These are phyloP conservation scores for Apostasia shenzhenica DNA, from an alignment of 106 monocot species.

Conservation along the genomic window DNA sequence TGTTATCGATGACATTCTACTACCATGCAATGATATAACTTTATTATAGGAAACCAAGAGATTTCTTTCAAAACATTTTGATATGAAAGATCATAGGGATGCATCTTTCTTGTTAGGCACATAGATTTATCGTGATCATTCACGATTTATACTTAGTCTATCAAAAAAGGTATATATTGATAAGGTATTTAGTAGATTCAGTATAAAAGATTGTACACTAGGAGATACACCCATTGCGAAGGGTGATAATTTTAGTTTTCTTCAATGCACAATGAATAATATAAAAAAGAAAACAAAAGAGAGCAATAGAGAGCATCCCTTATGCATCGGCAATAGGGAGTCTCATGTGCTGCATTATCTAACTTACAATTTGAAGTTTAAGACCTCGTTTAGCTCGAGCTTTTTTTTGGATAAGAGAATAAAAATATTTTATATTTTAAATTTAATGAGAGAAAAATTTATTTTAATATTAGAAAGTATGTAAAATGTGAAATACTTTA, in stretches of 20 bases:
- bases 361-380: no score
- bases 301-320: neutral
- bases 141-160: neutral
- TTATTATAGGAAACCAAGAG: neutral
- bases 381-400: no score
- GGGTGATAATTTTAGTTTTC: neutral
- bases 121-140: neutral
- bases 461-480: no score
- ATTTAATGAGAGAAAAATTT: no score
- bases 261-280: neutral
- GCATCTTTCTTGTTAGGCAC: neutral
- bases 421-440: no score
- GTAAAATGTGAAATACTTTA: no score
- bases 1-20: neutral
- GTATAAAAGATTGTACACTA: neutral
- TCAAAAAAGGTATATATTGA: neutral
- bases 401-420: no score
- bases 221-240: neutral
- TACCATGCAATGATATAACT: neutral
- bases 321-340: neutral
- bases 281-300: neutral
- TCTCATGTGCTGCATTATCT: neutral
- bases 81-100: conserved; percentile 4
- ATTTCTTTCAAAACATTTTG: neutral
- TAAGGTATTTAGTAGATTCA: conserved; percentile 1